Base-by-base conservation (phyloP, 2,329 filamentous ascomycete genomes). In the Ambrosiella xylebori region DNA sequence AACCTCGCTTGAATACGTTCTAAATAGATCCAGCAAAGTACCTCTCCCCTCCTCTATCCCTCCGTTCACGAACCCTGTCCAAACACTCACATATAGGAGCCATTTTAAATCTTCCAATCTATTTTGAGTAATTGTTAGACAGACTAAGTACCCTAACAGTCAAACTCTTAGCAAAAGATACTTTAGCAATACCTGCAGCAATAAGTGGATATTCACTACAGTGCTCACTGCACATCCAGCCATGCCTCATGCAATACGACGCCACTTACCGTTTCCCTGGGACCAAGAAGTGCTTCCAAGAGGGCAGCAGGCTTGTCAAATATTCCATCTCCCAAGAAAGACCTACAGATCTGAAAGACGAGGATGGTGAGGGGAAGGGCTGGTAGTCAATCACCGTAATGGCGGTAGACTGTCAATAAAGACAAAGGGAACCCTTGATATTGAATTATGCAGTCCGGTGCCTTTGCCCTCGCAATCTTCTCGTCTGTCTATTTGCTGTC, bases 381-480 rank as follows among this genome's bases (percentile, higher is more conserved):
- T 19, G 36, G 52, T 54, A 54, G 53, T 55, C 17, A 39, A 11
- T 35, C 9, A 12, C 40, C 8, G 12, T 44, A 39, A 39, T 35
- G 17, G n/a, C 12, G 8, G 38, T 40, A 55, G 40, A 35, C 53
- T 11, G 37, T 15, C 37, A 55, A 55, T 44, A 40, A 55, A 35
- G 17, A 7, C 53, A 8, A 19, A 55, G 54, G 58, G 58, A 54
- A 59, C 49, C 27, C 9, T 50, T 15, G 47, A 59, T 57, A 59
- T 59, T 59, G 58, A 35, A 40, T 57, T 39, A 45, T 59, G 19
- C 27, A 36, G 54, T 39, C 27, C 41, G 52, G 35, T 53, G 19
- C 44, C 38, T 47, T n/a, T 57, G 49, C 58, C 58, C 58, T 59
- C 58, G 54, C 40, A 19, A 9, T 41, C 11, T 39, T 39, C 35